These are phyloP conservation scores for Chondrostereum purpureum DNA, from an alignment of 1,284 basidiomycete species.

Conservation along the genomic window DNA sequence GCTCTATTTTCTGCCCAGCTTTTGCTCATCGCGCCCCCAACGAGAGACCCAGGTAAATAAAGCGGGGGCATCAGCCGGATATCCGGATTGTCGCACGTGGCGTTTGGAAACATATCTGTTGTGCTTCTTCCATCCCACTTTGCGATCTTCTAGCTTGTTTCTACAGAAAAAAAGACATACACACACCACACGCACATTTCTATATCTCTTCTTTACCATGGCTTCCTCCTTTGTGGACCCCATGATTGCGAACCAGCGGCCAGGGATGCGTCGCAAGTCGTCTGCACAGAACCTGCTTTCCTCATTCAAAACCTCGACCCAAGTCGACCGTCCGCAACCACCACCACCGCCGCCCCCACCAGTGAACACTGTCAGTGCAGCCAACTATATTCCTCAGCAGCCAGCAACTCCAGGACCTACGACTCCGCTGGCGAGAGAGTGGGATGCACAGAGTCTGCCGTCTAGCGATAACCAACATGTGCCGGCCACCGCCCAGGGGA, in stretches of 20 bases:
- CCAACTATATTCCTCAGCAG: slow-evolving; percentile 34
- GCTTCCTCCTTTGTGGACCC: slow-evolving; percentile 10
- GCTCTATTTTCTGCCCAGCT: too few species aligned
- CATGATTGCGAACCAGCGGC: slow-evolving; percentile 36
- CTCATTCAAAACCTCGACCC: slow-evolving; percentile 53
- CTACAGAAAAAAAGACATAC: too few species aligned
- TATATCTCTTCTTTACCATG: slow-evolving; percentile 12
- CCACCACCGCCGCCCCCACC: slow-evolving; percentile 25
- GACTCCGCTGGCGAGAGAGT: slow-evolving; percentile 48
- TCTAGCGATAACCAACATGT: slow-evolving; percentile 39
- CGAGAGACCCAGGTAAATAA: too few species aligned
- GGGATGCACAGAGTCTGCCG: slow-evolving; percentile 60
- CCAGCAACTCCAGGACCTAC: slow-evolving; percentile 30
- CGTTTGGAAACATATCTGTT: too few species aligned
- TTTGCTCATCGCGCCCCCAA: too few species aligned
- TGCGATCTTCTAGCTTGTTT: too few species aligned
- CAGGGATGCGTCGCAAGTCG: slow-evolving; percentile 73
- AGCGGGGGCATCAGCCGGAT: too few species aligned
- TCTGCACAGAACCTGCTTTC: slow-evolving; percentile 76
- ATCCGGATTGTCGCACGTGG: too few species aligned
- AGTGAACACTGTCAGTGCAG: slow-evolving; percentile 26
- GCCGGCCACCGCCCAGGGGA: slow-evolving; percentile 47
- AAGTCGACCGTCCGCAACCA: too few species aligned
- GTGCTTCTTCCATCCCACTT: too few species aligned
- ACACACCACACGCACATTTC: neutral